Evolutionary conservation across 148 eudicot species (phyloP).

Genomic region (Pharnaceum exiguum): DNA sequence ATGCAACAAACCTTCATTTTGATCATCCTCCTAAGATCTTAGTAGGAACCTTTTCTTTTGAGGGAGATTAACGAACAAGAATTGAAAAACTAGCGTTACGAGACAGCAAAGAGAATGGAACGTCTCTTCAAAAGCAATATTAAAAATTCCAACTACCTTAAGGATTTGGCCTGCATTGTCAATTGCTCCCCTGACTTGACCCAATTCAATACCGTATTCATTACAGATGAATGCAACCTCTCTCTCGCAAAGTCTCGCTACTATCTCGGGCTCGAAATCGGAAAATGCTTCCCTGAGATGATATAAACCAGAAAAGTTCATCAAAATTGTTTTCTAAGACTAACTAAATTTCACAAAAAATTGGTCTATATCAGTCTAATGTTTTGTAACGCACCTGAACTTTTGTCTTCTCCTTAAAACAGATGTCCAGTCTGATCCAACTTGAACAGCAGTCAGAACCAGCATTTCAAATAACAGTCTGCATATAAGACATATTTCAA

Average conservation of each 20-base stretch:
- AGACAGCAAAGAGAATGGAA: too few relatives aligned
- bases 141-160: too few relatives aligned
- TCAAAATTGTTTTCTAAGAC: not conserved
- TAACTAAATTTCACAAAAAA: not conserved
- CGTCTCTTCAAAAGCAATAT: too few relatives aligned
- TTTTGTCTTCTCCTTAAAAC: slow-evolving; percentile 50
- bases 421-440: slow-evolving; percentile 73
- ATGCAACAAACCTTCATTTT: too few relatives aligned
- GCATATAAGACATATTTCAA: too few relatives aligned
- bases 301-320: not conserved
- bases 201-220: slow-evolving; percentile 39
- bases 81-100: too few relatives aligned
- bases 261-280: slow-evolving; percentile 50
- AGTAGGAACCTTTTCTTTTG: too few relatives aligned
- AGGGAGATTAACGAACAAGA: not conserved
- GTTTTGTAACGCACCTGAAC: slow-evolving; percentile 33
- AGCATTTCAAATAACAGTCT: slow-evolving; percentile 55
- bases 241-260: slow-evolving; percentile 48
- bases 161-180: slow-evolving; percentile 56
- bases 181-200: slow-evolving; percentile 45
- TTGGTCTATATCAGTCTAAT: too few relatives aligned
- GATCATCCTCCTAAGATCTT: too few relatives aligned
- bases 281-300: slow-evolving; percentile 47
- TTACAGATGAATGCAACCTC: slow-evolving; percentile 33
- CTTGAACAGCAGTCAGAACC: slow-evolving; percentile 58